These are phyloP conservation scores for Aspergillus oerlinghausenensis DNA, from an alignment of 2,329 filamentous ascomycete species.

Conservation along the genomic window DNA sequence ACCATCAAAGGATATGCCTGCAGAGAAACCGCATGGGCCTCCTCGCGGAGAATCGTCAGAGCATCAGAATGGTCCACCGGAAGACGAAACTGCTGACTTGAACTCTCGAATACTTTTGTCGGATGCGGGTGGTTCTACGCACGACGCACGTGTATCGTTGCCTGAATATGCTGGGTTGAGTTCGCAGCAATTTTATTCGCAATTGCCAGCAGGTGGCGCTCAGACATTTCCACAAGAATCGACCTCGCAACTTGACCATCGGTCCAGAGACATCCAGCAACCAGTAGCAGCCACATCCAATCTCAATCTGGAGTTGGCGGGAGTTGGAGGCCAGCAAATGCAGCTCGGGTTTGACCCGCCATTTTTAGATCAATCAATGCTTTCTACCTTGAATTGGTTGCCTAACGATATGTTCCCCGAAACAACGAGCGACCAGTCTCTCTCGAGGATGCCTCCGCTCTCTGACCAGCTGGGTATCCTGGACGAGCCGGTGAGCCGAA, in stretches of 20 bases:
- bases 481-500: slow-evolving; percentile 15
- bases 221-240: slow-evolving; percentile 6
- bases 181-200: slow-evolving; percentile 7
- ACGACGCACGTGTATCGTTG: slow-evolving; percentile 8
- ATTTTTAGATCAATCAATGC: slow-evolving; percentile 22
- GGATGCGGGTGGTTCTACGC: slow-evolving; percentile 4
- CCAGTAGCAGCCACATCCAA: slow-evolving; percentile 6
- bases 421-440: slow-evolving; percentile 10
- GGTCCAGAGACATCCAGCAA: slow-evolving; percentile 8
- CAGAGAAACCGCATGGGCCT: neutral
- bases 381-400: slow-evolving; percentile 36
- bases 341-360: slow-evolving; percentile 22
- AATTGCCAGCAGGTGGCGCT: slow-evolving; percentile 8
- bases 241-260: slow-evolving; percentile 3
- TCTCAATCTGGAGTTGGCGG: slow-evolving; percentile 17
- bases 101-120: neutral
- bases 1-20: slow-evolving; percentile 4
- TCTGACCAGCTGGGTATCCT: slow-evolving; percentile 14
- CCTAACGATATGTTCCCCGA: slow-evolving; percentile 27
- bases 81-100: slow-evolving; percentile 4
- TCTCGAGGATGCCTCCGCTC: slow-evolving; percentile 13
- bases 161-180: slow-evolving; percentile 8
- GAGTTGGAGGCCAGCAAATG: slow-evolving; percentile 13
- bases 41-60: neutral
- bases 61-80: neutral